phyloP scores from a whole-genome alignment of 1,284 basidiomycete genomes.

The Ustilago crameri region DNA sequence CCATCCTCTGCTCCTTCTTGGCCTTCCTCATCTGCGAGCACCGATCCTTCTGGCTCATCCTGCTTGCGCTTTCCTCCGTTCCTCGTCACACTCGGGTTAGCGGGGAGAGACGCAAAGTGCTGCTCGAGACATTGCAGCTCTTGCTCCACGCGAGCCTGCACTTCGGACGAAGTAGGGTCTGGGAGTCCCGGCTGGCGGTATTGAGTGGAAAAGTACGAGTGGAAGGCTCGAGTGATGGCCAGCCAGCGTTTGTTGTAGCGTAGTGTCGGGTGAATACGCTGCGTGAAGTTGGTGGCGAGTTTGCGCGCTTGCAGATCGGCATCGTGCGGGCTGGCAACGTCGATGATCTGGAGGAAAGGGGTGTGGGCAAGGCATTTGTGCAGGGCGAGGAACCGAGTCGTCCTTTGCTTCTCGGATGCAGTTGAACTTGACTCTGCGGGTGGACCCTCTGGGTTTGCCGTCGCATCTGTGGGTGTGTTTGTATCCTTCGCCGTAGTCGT shows the following conservation, averaged over 20 bases:
- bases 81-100: too few species aligned
- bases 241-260: slow-evolving; percentile 87
- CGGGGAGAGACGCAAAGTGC: slow-evolving; percentile 75
- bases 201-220: slow-evolving; percentile 78
- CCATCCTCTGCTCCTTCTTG: background rate
- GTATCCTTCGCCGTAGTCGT: slow-evolving; percentile 2
- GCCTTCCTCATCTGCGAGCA: background rate
- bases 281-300: slow-evolving; percentile 8
- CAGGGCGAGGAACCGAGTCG: slow-evolving; percentile 86
- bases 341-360: slow-evolving; percentile 75
- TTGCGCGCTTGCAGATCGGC: slow-evolving; percentile 24
- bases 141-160: slow-evolving; percentile 63
- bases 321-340: slow-evolving; percentile 38
- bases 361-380: slow-evolving; percentile 88
- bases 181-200: slow-evolving; percentile 72
- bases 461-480: too few species aligned
- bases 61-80: slow-evolving; percentile 67
- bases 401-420: background rate
- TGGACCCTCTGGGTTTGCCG: too few species aligned
- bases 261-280: slow-evolving; percentile 67
- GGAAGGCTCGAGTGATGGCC: slow-evolving; percentile 86
- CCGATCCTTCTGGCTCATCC: slow-evolving; percentile 54
- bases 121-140: slow-evolving; percentile 72
- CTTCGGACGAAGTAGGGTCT: slow-evolving; percentile 73
- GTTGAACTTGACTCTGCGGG: too few species aligned